Evolutionary conservation across 495 filamentous ascomycete genomes (phyloP).

Genomic region (Penicillium lividum): DNA sequence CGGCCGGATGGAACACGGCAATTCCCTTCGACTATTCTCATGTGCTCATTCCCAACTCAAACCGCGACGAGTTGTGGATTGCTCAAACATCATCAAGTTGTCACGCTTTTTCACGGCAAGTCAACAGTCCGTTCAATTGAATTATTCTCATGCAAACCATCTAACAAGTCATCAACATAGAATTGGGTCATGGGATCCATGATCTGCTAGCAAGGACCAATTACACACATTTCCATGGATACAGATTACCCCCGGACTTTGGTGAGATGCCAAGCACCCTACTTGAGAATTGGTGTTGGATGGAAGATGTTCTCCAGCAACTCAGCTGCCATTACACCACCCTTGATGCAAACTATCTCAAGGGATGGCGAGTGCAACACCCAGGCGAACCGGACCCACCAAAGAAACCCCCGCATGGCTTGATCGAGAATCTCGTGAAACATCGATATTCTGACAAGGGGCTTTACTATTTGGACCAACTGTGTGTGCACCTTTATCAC

Average conservation of each 20-base stretch:
- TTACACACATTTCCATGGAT: background rate
- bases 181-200: slow-evolving; percentile 1
- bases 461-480: background rate
- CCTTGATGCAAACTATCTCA: background rate
- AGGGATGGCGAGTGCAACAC: background rate
- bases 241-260: slow-evolving; percentile 1
- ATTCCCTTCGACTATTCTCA: background rate
- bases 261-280: background rate
- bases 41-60: slow-evolving; percentile 1
- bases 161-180: background rate
- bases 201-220: background rate
- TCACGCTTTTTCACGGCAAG: background rate
- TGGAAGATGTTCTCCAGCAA: background rate
- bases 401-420: background rate
- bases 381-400: background rate
- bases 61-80: background rate
- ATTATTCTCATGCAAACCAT: background rate
- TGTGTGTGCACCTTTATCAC: background rate
- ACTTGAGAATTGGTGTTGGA: slow-evolving; percentile 1
- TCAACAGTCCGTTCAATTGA: background rate
- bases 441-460: background rate
- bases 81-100: slow-evolving; percentile 1
- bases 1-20: background rate
- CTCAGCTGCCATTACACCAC: background rate
- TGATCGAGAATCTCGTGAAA: background rate